Base-by-base conservation (phyloP, 2,329 filamentous ascomycete species). In the Thelonectria blattea region DNA sequence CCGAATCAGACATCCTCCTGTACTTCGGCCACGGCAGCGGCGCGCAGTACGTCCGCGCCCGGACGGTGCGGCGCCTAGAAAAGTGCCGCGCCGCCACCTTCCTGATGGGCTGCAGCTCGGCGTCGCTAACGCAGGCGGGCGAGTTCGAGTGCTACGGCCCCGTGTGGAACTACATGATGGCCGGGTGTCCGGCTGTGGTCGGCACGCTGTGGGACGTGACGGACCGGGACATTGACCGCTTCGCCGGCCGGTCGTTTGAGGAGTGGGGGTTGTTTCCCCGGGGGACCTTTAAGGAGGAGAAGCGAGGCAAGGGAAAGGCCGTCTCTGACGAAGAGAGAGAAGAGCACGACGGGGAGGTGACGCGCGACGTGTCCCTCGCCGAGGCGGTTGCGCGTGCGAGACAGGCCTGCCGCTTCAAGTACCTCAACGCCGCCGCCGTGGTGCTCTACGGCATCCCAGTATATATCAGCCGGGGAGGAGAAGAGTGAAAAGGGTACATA, bases 151-250 rank as follows among this genome's bases (percentile, higher is more conserved):
- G 91, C n/a, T 90, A 91, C 68, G 94, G 95, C 1, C 92, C 94
- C 57, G 91, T 95, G 22, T 88, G 93, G 79, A 93, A 93, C 69
- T 98, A 98, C 78, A 88, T 99, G 77, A 88, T 94, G 67, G 93
- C 93, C 0, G 94, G 92, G 1, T 88, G 85, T 68, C 93, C 92
- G 3, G 93, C 94, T 0, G 87, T 98, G 10, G 88, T 98, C 2
- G 95, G 93, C 47, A 97, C 93, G 15, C 81, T 99, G 39, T 99
- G 95, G 95, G 95, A 99, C 75, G 95, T 99, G 51, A 99, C 95
- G 10, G 95, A 99, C 74, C 91, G 91, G 71, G 95, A 99, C 75
- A 97, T 97, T 74, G 96, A 99, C 79, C 90, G 93, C 17, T 96
- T 97, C 75, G 91, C 93, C 0, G 87, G 89, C 34, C 83, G 85